phyloP scores from a whole-genome alignment of 345 rosid genomes.

The Salix exigua region DNA sequence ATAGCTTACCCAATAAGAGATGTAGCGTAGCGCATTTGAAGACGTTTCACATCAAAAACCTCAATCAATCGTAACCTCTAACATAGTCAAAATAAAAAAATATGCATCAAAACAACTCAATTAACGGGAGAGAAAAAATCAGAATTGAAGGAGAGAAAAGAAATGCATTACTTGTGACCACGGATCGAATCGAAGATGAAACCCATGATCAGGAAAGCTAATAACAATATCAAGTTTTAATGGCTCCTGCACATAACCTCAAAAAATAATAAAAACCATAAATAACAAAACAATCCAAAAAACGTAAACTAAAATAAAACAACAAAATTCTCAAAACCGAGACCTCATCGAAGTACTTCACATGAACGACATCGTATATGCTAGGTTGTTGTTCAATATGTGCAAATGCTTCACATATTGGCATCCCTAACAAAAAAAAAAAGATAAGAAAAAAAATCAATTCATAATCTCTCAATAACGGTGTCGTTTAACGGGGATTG shows the following conservation, averaged over 20 bases:
- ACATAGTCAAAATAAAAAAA: slow-evolving; percentile 10
- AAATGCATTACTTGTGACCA: slow-evolving; percentile 76
- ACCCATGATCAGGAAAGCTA: slow-evolving; percentile 96
- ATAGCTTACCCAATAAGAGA: slow-evolving; percentile 67
- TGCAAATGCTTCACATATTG: slow-evolving; percentile 86
- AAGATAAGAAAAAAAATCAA: background rate
- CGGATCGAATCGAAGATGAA: slow-evolving; percentile 95
- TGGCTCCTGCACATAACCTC: slow-evolving; percentile 60
- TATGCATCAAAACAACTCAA: background rate
- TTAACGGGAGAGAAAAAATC: background rate
- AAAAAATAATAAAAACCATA: background rate
- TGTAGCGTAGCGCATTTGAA: slow-evolving; percentile 87
- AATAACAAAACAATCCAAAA: background rate
- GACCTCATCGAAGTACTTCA: slow-evolving; percentile 91
- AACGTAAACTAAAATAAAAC: background rate
- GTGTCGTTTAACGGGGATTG: no score
- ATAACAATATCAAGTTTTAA: slow-evolving; percentile 84
- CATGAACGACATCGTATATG: slow-evolving; percentile 91
- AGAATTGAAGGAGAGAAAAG: background rate
- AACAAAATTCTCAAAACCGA: background rate
- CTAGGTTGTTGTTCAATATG: slow-evolving; percentile 92
- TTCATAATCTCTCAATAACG: background rate
- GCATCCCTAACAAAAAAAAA: slow-evolving; percentile 57
- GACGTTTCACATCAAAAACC: slow-evolving; percentile 79
- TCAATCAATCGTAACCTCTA: slow-evolving; percentile 93